phyloP scores from a whole-genome alignment of 2,329 filamentous ascomycete species.

The Lasiodiplodia sp. region DNA sequence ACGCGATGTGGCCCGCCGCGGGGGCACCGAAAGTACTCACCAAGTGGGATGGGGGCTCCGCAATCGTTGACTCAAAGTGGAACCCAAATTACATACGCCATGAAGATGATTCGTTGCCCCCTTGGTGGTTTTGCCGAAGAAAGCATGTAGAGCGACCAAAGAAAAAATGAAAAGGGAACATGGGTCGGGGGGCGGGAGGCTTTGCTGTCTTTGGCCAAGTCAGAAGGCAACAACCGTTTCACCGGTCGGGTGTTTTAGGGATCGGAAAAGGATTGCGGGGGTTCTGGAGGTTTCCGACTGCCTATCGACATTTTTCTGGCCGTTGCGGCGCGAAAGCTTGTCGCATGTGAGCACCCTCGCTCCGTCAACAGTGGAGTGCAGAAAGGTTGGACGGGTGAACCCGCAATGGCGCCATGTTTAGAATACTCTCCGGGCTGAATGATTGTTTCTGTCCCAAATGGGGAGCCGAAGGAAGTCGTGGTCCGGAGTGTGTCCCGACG shows the following conservation, averaged over 20 bases:
- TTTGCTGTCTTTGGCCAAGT: neutral
- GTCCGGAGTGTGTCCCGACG: neutral
- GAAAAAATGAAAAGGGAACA: neutral
- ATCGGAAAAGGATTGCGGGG: neutral
- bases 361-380: neutral
- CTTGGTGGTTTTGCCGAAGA: neutral
- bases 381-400: neutral
- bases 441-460: neutral
- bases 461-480: neutral
- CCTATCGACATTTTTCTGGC: neutral
- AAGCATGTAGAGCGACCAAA: neutral
- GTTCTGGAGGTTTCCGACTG: neutral
- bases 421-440: neutral
- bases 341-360: neutral
- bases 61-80: slow-evolving; percentile 2
- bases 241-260: neutral
- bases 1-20: neutral
- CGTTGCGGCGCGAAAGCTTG: neutral
- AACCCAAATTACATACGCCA: slow-evolving; percentile 1
- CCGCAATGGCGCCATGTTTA: neutral
- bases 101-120: neutral
- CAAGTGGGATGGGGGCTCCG: neutral
- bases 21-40: neutral
- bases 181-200: neutral
- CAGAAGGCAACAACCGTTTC: neutral